Evolutionary conservation across 2,329 filamentous ascomycete genomes (phyloP).

Genomic region (Orbilia quercus): DNA sequence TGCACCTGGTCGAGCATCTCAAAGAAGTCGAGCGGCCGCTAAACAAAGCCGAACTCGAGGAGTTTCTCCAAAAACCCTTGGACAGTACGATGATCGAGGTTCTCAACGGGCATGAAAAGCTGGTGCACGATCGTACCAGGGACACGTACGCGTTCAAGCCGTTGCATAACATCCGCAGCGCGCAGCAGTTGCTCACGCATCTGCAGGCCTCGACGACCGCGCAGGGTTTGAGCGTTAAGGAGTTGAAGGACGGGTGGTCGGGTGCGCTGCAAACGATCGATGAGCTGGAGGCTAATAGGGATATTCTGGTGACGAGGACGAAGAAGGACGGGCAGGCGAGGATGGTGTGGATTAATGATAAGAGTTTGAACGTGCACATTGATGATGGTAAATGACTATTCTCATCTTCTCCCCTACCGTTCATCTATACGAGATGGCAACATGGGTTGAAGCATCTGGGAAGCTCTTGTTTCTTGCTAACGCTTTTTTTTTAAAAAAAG

Average conservation of each 20-base stretch:
- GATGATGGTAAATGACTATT: conserved; percentile 69
- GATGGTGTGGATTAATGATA: conserved; percentile 89
- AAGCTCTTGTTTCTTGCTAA: conserved; percentile 12
- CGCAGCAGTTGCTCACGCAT: conserved; percentile 80
- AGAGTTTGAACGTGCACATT: conserved; percentile 77
- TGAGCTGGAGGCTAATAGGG: conserved; percentile 79
- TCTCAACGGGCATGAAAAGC: conserved; percentile 70
- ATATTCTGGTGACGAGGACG: conserved; percentile 84
- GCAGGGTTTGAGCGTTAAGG: conserved; percentile 82
- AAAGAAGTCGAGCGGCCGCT: conserved; percentile 72
- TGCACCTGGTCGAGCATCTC: conserved; percentile 85
- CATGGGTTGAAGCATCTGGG: too few relatives aligned
- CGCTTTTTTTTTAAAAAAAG: conserved; percentile 61
- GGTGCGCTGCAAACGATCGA: conserved; percentile 82
- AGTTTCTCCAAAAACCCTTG: conserved; percentile 79
- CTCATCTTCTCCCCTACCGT: not conserved
- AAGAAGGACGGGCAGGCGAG: conserved; percentile 90
- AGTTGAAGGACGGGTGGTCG: conserved; percentile 95
- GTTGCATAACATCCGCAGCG: conserved; percentile 81
- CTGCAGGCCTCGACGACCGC: conserved; percentile 85
- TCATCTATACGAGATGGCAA: too few relatives aligned
- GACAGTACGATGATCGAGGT: conserved; percentile 79
- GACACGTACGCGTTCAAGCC: conserved; percentile 87
- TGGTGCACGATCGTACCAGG: conserved; percentile 72
- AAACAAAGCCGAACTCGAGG: conserved; percentile 69